Conservation (phyloP, 768 basidiomycete species). For the Leucosporidium scottii region DNA sequence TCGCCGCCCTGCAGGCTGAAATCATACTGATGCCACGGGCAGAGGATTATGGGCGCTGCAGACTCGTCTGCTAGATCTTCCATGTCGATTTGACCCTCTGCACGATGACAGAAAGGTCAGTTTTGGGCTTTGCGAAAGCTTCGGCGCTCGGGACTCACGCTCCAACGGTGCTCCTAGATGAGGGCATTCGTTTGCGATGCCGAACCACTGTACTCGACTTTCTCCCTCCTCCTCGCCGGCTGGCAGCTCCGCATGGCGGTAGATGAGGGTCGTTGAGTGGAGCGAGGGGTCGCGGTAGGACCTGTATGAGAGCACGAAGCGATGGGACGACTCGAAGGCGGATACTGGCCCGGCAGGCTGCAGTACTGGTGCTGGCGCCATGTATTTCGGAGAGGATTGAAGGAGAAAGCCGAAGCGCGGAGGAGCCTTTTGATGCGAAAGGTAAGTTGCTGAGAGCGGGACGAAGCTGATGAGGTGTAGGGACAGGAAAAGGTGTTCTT, state of each 20-base stretch:
- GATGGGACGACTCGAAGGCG: constrained; percentile 6
- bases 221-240: neutral
- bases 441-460: too few species aligned
- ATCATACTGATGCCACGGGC: constrained; percentile 48
- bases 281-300: neutral
- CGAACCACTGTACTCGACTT: neutral
- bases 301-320: constrained; percentile 17
- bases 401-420: too few species aligned
- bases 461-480: too few species aligned
- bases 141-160: neutral
- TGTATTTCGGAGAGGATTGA: too few species aligned
- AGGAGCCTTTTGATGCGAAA: too few species aligned
- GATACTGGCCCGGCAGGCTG: neutral
- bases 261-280: constrained; percentile 12
- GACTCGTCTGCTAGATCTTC: neutral
- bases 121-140: neutral
- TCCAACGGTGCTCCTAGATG: constrained; percentile 15
- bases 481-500: too few species aligned
- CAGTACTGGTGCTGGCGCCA: neutral
- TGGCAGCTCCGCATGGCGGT: neutral
- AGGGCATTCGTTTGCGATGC: constrained; percentile 26
- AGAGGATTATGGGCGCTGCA: constrained; percentile 3
- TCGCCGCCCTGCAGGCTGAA: constrained; percentile 64
- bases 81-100: constrained; percentile 19
- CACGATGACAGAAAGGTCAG: neutral